A percentile compares a stretch with the other conserved stretches of the same genome.
Evolutionary conservation across 306 rosid species (phyloP).

Genomic region (Quercus alba): DNA sequence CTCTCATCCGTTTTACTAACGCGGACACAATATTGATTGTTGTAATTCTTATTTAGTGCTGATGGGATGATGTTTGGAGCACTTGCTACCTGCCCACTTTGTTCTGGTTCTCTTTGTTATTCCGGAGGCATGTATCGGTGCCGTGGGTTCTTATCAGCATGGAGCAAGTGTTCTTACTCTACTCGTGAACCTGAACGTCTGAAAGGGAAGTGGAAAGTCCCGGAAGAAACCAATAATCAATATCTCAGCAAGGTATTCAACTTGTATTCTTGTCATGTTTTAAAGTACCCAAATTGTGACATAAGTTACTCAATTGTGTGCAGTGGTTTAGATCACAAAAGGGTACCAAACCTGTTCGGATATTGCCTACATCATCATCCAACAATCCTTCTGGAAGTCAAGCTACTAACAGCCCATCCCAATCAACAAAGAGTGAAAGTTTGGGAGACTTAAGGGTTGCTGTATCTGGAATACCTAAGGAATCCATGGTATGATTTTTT

Average conservation of each 20-base stretch:
- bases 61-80: constrained; percentile 99
- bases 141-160: constrained; percentile 66
- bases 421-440: constrained; percentile 48
- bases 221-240: constrained; percentile 66
- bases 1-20: background rate
- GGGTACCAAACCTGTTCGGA: constrained; percentile 61
- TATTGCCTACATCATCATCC: constrained; percentile 56
- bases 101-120: constrained; percentile 68
- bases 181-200: constrained; percentile 60
- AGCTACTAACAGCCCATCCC: constrained; percentile 41
- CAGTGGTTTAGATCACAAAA: constrained; percentile 97
- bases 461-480: constrained; percentile 57
- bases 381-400: constrained; percentile 43
- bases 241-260: constrained; percentile 67
- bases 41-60: constrained; percentile 46
- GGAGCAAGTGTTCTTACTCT: constrained; percentile 93
- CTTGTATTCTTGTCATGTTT: background rate
- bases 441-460: constrained; percentile 72
- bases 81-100: constrained; percentile 69
- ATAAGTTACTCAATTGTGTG: constrained; percentile 27
- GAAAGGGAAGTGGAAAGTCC: constrained; percentile 85
- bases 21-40: background rate
- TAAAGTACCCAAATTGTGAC: constrained; percentile 22
- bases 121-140: constrained; percentile 88
- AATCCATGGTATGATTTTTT: constrained; percentile 52